phyloP scores from a whole-genome alignment of 192 early-diverging fungal genomes.

The Entophlyctis helioformis region DNA sequence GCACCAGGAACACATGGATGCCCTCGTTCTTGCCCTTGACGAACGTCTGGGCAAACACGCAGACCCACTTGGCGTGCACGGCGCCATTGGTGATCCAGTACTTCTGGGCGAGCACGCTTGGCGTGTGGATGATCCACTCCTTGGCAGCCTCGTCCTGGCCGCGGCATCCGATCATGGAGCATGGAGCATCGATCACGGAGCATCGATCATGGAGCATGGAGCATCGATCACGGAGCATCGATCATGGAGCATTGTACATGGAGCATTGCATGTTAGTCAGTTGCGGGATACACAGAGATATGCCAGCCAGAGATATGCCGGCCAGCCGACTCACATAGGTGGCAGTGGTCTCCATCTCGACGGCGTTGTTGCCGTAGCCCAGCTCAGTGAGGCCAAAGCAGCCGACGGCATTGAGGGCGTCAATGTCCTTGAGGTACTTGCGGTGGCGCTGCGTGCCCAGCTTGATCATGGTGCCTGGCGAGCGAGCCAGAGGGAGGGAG shows the following conservation, averaged over 20 bases:
- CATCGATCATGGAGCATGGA: too few relatives aligned
- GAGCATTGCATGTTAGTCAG: too few relatives aligned
- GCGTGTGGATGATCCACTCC: conserved; percentile 67
- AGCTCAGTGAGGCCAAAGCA: conserved; percentile 71
- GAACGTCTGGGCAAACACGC: conserved; percentile 68
- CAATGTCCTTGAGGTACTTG: conserved; percentile 45
- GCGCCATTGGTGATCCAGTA: conserved; percentile 76
- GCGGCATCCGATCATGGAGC: not conserved
- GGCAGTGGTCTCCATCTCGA: conserved; percentile 67
- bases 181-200: too few relatives aligned
- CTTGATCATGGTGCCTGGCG: conserved; percentile 47
- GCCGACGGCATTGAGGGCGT: conserved; percentile 52
- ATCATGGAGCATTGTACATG: conserved; percentile 2
- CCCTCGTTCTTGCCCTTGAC: conserved; percentile 61
- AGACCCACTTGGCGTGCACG: conserved; percentile 56
- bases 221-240: too few relatives aligned
- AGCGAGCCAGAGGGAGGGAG: not conserved
- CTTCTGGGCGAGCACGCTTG: conserved; percentile 57
- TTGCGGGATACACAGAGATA: too few relatives aligned
- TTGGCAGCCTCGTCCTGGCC: conserved; percentile 37
- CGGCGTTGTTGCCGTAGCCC: conserved; percentile 70
- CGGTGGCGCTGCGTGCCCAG: conserved; percentile 63
- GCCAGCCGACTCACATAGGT: conserved; percentile 39
- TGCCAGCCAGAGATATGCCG: too few relatives aligned
- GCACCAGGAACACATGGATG: conserved; percentile 59